phyloP scores from a whole-genome alignment of 192 early-diverging fungal genomes.

The Coemansia sp. region DNA sequence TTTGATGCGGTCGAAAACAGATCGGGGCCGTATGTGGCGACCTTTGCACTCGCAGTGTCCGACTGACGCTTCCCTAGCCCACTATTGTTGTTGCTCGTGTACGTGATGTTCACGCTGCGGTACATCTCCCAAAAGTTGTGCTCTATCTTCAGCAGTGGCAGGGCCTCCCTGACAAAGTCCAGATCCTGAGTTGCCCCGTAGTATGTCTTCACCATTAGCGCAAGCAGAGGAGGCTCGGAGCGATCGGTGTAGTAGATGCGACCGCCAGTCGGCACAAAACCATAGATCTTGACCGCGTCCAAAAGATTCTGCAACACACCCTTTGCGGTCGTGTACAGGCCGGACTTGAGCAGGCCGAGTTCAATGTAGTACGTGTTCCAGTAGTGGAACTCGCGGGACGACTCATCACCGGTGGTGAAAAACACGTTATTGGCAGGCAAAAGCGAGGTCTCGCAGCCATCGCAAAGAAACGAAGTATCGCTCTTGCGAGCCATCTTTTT shows the following conservation, averaged over 20 bases:
- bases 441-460: slow-evolving; percentile 61
- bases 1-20: slow-evolving; percentile 19
- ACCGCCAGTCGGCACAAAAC: slow-evolving; percentile 75
- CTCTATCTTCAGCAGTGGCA: slow-evolving; percentile 66
- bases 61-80: slow-evolving; percentile 19
- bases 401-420: slow-evolving; percentile 64
- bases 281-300: slow-evolving; percentile 58
- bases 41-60: slow-evolving; percentile 15
- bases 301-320: slow-evolving; percentile 68
- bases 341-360: slow-evolving; percentile 62
- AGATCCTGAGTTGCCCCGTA: slow-evolving; percentile 61
- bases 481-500: slow-evolving; percentile 59
- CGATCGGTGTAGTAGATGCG: slow-evolving; percentile 76
- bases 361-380: slow-evolving; percentile 74
- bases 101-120: slow-evolving; percentile 45
- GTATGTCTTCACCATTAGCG: slow-evolving; percentile 70
- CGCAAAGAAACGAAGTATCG: slow-evolving; percentile 55
- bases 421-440: slow-evolving; percentile 60
- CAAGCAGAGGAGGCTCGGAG: slow-evolving; percentile 71
- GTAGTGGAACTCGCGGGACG: slow-evolving; percentile 72
- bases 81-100: slow-evolving; percentile 23
- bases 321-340: slow-evolving; percentile 59
- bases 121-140: slow-evolving; percentile 66
- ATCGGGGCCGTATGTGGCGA: slow-evolving; percentile 25
- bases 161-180: slow-evolving; percentile 52